phyloP scores from a whole-genome alignment of 345 rosid genomes.

The Linum trigynum region DNA sequence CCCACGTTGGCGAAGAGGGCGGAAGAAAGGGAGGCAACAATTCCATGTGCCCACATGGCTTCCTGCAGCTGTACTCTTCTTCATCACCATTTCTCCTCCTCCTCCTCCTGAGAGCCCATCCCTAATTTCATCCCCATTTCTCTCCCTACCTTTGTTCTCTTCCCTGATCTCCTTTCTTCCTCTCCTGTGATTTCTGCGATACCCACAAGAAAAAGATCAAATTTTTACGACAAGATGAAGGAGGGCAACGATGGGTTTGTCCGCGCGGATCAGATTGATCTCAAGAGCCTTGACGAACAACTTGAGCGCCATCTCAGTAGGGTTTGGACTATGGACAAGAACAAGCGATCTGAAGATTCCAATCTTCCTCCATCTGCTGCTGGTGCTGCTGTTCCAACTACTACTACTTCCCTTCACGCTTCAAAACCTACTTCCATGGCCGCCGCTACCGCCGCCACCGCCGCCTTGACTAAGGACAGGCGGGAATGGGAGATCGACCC shows the following conservation, averaged over 20 bases:
- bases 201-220: neutral
- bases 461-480: constrained; percentile 29
- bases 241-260: constrained; percentile 73
- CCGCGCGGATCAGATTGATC: constrained; percentile 97
- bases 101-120: neutral
- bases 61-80: neutral
- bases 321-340: constrained; percentile 59
- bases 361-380: neutral
- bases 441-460: neutral
- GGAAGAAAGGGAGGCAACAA: neutral
- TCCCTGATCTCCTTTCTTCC: too few species aligned
- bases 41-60: constrained; percentile 9
- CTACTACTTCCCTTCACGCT: neutral
- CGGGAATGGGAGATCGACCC: constrained; percentile 98
- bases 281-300: constrained; percentile 90
- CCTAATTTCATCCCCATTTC: constrained; percentile 7
- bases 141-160: neutral
- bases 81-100: neutral
- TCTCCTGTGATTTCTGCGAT: neutral
- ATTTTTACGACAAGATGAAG: constrained; percentile 31
- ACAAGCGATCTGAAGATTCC: constrained; percentile 29
- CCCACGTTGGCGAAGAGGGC: neutral
- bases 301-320: constrained; percentile 73
- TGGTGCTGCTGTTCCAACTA: neutral
- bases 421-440: neutral